phyloP scores from a whole-genome alignment of 768 basidiomycete species.

The Lepiota subincarnata region DNA sequence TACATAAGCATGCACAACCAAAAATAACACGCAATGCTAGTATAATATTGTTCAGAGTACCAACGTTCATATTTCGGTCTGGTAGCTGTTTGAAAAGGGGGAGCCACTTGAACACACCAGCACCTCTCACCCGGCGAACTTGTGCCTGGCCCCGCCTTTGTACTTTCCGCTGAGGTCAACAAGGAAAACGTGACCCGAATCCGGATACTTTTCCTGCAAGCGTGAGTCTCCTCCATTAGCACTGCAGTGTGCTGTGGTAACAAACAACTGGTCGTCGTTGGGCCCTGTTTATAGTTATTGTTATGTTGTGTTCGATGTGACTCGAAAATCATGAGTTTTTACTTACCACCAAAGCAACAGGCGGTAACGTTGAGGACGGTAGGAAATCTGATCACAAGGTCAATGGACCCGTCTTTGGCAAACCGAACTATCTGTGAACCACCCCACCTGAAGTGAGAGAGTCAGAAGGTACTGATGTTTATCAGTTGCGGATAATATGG shows the following conservation, averaged over 20 bases:
- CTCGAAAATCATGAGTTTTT: constrained; percentile 12
- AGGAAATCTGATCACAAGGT: constrained; percentile 55
- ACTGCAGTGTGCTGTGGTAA: constrained; percentile 60
- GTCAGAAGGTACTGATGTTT: constrained; percentile 8
- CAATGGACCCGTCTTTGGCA: constrained; percentile 46
- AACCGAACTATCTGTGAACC: constrained; percentile 58
- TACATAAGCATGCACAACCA: neutral
- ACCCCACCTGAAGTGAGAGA: constrained; percentile 46
- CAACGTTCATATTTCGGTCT: neutral
- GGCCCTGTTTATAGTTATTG: constrained; percentile 35
- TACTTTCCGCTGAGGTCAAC: constrained; percentile 45
- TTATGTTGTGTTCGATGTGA: neutral
- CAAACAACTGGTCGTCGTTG: constrained; percentile 58
- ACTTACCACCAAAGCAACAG: constrained; percentile 67
- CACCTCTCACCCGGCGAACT: constrained; percentile 27
- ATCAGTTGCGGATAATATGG: neutral
- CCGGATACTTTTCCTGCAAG: constrained; percentile 45
- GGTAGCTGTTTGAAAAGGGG: too few species aligned
- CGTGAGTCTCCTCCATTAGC: constrained; percentile 52
- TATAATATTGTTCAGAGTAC: too few species aligned
- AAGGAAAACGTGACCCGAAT: constrained; percentile 52
- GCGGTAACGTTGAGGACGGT: constrained; percentile 62
- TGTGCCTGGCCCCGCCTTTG: constrained; percentile 31
- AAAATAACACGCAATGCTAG: too few species aligned
- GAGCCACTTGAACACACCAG: neutral